Base-by-base conservation (phyloP, 257 asterid species). In the Avicennia marina region DNA sequence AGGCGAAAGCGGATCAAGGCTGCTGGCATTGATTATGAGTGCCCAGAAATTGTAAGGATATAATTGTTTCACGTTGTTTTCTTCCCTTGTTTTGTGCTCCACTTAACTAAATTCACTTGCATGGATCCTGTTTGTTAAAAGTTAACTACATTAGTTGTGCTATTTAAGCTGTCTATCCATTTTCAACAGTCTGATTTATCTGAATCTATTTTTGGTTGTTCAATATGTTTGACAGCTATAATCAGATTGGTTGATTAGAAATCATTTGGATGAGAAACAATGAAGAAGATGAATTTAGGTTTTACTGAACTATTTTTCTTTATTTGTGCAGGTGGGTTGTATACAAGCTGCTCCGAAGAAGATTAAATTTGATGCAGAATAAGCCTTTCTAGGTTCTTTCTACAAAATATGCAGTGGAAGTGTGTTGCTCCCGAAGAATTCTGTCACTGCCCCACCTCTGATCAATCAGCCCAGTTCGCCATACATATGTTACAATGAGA, bases 1-100 rank as follows among this genome's bases (percentile, higher is more conserved):
- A 78, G 95, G 72, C 69, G 81, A 58, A 81, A 81, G 81, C 85
- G 78, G 62, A 91, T 91, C 21, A 88, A 77, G 65, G 95, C 88
- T 50, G 93, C 94, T 60, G 97, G 97, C 20, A 88, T 91, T 55
- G 87, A 83, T 25, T 91, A 85, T 20, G 79, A 83, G 53, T 88
- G 89, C 74, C 97, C 97, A 11, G 89, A 80, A 75, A 60, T 91
- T 10, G 97, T 88, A 87, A 77, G 93, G 67, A 58, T 38, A 7
- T 15, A 20, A 11, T 32, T 1, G 8, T 22, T 47, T 5, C 29
- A 4, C 7, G 34, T 8, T 0, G 34, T 29, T 29, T 29, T 22
- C n/a, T n/a, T n/a, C n/a, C n/a, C n/a, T n/a, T n/a, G n/a, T 62
- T 60, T 19, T 67, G 2, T 58, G 20, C 19, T 19, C 4, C 19